Evolutionary conservation across 2,329 filamentous ascomycete genomes (phyloP).

Genomic region (Apiospora marii): DNA sequence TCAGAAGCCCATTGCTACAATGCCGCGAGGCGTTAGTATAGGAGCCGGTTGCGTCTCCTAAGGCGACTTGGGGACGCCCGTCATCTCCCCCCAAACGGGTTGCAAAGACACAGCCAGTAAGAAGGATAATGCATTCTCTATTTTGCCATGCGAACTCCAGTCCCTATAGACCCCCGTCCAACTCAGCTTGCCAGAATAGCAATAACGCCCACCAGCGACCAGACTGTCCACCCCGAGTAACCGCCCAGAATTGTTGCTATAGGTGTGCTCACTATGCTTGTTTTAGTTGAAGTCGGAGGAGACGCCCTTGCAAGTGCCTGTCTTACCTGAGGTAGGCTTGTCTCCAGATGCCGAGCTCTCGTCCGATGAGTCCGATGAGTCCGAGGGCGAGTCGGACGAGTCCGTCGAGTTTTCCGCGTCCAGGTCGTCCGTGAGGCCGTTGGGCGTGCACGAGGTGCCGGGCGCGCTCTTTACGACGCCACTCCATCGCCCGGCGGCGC

Average conservation of each 20-base stretch:
- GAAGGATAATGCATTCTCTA: not conserved
- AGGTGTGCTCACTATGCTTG: not conserved
- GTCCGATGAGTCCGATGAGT: not conserved
- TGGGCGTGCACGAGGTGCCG: conserved; percentile 55
- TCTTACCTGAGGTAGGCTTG: conserved; percentile 3
- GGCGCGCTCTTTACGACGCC: conserved; percentile 50
- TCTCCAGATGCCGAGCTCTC: not conserved
- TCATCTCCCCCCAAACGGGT: not conserved
- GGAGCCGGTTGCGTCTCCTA: not conserved
- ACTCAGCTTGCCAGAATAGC: not conserved
- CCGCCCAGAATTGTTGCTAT: not conserved
- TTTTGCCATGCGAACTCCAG: not conserved
- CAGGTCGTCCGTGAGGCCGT: conserved; percentile 51
- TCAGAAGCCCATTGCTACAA: not conserved
- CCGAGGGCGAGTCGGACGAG: not conserved
- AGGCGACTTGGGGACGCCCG: not conserved
- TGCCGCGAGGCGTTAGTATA: not conserved
- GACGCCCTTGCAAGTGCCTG: not conserved
- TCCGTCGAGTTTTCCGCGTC: conserved; percentile 38
- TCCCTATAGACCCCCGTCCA: not conserved
- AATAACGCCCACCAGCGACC: not conserved
- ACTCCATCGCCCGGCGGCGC: conserved; percentile 57
- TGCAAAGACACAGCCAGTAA: not conserved
- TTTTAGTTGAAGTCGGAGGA: not conserved
- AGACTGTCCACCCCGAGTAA: not conserved